These are phyloP conservation scores for Aspergillus caelatus DNA, from an alignment of 2,329 filamentous ascomycete genomes.

Conservation along the genomic window DNA sequence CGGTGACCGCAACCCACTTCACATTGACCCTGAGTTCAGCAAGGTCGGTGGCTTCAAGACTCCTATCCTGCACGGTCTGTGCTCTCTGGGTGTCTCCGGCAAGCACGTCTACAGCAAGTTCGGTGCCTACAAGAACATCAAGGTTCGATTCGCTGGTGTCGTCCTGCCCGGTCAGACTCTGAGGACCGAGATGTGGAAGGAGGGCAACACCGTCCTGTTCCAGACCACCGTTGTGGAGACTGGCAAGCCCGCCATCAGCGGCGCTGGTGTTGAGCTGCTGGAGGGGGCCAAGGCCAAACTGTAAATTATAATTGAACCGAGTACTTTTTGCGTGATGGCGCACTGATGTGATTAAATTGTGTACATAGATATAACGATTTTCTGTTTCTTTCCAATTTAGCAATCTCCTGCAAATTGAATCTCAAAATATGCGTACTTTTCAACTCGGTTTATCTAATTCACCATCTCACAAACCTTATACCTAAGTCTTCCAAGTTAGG, in stretches of 20 bases:
- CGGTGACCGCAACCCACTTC: constrained; percentile 93
- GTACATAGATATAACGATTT: constrained; percentile 21
- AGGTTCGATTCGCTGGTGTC: constrained; percentile 85
- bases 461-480: too few relatives aligned
- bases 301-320: constrained; percentile 37
- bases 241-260: constrained; percentile 82
- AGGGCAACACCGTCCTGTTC: constrained; percentile 77
- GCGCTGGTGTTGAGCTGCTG: constrained; percentile 76
- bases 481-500: too few relatives aligned
- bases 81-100: constrained; percentile 86
- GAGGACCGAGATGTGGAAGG: constrained; percentile 92
- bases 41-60: constrained; percentile 93
- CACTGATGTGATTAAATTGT: constrained; percentile 16
- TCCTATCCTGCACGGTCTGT: constrained; percentile 95
- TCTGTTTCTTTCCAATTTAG: constrained; percentile 4
- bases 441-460: too few relatives aligned
- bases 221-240: constrained; percentile 90
- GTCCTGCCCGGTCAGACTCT: constrained; percentile 88
- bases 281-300: constrained; percentile 54
- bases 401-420: not conserved
- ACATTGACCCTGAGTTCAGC: constrained; percentile 92
- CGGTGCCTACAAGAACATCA: constrained; percentile 85
- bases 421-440: too few relatives aligned
- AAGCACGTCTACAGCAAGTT: constrained; percentile 88
- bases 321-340: not conserved